Evolutionary conservation across 78 protist species (phyloP).

Genomic region (Protostelium mycophagum): DNA sequence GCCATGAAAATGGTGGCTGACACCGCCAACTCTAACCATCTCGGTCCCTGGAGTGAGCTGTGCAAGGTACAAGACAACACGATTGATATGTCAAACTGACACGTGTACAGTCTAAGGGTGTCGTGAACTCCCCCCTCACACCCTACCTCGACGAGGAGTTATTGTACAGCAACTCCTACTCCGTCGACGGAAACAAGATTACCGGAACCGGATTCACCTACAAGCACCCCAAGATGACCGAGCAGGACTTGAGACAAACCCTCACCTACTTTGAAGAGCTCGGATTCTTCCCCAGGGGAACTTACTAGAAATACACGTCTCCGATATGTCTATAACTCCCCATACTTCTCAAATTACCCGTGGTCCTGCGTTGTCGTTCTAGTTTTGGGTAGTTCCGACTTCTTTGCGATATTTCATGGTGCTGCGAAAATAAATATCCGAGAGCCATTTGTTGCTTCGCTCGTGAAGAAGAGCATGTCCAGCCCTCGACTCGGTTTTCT

Average conservation of each 20-base stretch:
- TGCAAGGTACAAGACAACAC: constrained; percentile 30
- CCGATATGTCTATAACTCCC: too few relatives aligned
- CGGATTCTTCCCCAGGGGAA: not conserved
- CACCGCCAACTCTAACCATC: constrained; percentile 85
- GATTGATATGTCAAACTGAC: not conserved
- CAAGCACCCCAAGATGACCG: constrained; percentile 43
- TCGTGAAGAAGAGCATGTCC: too few relatives aligned
- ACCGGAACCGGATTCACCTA: constrained; percentile 81
- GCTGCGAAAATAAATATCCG: too few relatives aligned
- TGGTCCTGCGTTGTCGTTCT: too few relatives aligned
- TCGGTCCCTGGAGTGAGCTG: constrained; percentile 90
- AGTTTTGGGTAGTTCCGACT: too few relatives aligned
- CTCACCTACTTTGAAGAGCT: not conserved
- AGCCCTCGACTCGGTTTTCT: too few relatives aligned
- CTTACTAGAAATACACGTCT: too few relatives aligned
- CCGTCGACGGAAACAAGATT: constrained; percentile 84
- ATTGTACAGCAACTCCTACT: constrained; percentile 70
- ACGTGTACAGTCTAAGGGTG: constrained; percentile 6
- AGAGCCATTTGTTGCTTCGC: too few relatives aligned
- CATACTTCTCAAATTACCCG: too few relatives aligned
- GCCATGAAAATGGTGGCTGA: constrained; percentile 61
- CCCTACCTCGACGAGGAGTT: constrained; percentile 91
- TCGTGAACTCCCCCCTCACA: constrained; percentile 82
- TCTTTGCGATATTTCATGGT: too few relatives aligned
- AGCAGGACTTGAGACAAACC: not conserved